These are phyloP conservation scores for Pleurotus cornucopiae DNA, from an alignment of 768 basidiomycete species.

Conservation along the genomic window DNA sequence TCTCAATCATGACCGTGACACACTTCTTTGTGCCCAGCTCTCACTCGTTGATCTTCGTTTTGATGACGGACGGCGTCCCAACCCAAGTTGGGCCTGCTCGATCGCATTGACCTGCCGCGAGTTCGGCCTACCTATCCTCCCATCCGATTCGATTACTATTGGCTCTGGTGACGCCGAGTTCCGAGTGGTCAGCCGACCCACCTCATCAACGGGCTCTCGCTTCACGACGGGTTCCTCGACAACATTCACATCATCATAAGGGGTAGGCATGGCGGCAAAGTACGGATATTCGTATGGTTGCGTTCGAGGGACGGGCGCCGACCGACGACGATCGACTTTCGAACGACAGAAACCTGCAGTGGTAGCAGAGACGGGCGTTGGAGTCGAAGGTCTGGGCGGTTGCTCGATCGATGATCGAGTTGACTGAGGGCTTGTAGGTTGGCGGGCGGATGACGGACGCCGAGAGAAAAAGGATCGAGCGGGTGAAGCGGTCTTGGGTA, in stretches of 20 bases:
- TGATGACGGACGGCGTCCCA: not conserved
- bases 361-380: not conserved
- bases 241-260: not conserved
- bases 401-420: not conserved
- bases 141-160: not conserved
- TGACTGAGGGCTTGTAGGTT: not conserved
- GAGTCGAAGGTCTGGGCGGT: not conserved
- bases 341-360: not conserved
- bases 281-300: conserved; percentile 7
- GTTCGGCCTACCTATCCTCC: not conserved
- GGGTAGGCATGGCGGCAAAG: conserved; percentile 4
- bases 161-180: not conserved
- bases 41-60: conserved; percentile 2
- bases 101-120: not conserved
- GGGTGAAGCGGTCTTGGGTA: not conserved
- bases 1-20: not conserved
- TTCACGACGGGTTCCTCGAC: not conserved
- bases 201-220: not conserved
- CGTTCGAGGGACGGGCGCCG: conserved; percentile 3
- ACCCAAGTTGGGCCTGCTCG: not conserved
- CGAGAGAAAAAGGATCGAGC: conserved; percentile 1
- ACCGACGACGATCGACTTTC: conserved; percentile 3
- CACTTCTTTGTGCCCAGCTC: not conserved
- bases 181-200: not conserved
- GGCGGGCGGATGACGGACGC: not conserved